These are phyloP conservation scores for Moesziomyces globuligerus DNA, from an alignment of 1,284 basidiomycete genomes.

Conservation along the genomic window DNA sequence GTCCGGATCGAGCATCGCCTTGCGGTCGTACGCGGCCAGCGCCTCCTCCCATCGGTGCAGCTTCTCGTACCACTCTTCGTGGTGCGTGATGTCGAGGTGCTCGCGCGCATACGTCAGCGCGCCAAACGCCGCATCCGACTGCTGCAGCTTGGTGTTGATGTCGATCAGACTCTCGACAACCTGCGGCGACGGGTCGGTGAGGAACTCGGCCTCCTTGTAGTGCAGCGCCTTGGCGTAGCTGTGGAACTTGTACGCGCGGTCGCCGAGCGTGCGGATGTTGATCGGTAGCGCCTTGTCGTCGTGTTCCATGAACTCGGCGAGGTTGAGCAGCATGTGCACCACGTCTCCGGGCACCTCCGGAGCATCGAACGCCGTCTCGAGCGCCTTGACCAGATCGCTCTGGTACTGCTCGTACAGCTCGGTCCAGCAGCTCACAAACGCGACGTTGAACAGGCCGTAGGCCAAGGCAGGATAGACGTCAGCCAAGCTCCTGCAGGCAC, in stretches of 20 bases:
- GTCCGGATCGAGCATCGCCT: conserved; percentile 73
- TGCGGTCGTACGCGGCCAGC: conserved; percentile 84
- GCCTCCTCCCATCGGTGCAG: conserved; percentile 97
- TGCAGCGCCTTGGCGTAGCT: conserved; percentile 98
- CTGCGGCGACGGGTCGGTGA: conserved; percentile 80
- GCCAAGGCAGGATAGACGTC: conserved; percentile 91
- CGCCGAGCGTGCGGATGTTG: conserved; percentile 90
- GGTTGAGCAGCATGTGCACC: conserved; percentile 90
- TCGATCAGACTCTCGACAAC: conserved; percentile 95
- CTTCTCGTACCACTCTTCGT: conserved; percentile 97
- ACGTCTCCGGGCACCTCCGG: conserved; percentile 85
- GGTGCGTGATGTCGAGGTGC: conserved; percentile 79
- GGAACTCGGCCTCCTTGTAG: conserved; percentile 98
- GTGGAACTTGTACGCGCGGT: conserved; percentile 89
- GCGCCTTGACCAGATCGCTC: conserved; percentile 79
- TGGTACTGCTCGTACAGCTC: conserved; percentile 81
- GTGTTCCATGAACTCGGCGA: conserved; percentile 99
- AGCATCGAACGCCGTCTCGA: conserved; percentile 87
- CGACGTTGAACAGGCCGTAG: conserved; percentile 95
- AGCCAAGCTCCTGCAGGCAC: conserved; percentile 93
- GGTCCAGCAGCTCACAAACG: conserved; percentile 97
- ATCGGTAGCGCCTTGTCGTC: conserved; percentile 97
- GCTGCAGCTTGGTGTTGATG: conserved; percentile 96
- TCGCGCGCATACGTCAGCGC: conserved; percentile 64
- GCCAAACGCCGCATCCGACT: conserved; percentile 69